Base-by-base conservation (phyloP, 1,139 yeast species). In the Zygosaccharomyces sapae region DNA sequence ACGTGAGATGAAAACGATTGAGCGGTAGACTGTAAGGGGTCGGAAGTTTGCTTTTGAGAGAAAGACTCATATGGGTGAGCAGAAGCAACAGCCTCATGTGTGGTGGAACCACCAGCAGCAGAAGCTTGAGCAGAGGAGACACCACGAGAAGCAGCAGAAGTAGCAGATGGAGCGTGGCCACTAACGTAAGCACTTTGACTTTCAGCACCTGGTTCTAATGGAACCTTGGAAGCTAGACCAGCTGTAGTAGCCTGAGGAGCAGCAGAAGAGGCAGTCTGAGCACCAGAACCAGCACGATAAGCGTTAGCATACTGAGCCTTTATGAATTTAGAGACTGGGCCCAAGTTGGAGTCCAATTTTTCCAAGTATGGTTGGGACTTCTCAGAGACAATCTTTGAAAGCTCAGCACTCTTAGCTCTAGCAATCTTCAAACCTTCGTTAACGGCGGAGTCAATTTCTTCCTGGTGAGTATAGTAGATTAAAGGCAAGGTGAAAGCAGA, bases 391-490 rank as follows among this genome's bases (percentile, higher is more conserved):
- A 72, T 44, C 52, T 74, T 68, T 51, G 76, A 66, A 58, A 67
- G 70, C 64, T 82, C 83, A 39, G 72, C 59, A 49, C 79, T 66
- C 70, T 84, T 82, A 44, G 71, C 75, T 65, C 77, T 78, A 49
- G 81, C 81, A 45, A 78, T 61, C 55, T 76, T 72, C 55, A 81
- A 70, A 65, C 74, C 76, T 56, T 80, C 74, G 51, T 77, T 77
- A 49, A 85, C 76, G 47, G 80, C 79, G 45, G 83, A 81, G 70
- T 90, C 96, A 66, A 92, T 85, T 72, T 86, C 85, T 62, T 75
- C 75, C 75, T 88, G 83, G 77, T 86, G 82, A 57, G 75, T 76
- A 57, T 77, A 70, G 74, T 90, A 92, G 55, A 86, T 62, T 30
- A 79, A 79, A 51, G 98, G 97, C 44, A 79, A 70, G 41, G 94